Evolutionary conservation across 208 protist genomes (phyloP), one percentile per base, ranked within the genome.

Genomic region (Leishmania aethiopica): DNA sequence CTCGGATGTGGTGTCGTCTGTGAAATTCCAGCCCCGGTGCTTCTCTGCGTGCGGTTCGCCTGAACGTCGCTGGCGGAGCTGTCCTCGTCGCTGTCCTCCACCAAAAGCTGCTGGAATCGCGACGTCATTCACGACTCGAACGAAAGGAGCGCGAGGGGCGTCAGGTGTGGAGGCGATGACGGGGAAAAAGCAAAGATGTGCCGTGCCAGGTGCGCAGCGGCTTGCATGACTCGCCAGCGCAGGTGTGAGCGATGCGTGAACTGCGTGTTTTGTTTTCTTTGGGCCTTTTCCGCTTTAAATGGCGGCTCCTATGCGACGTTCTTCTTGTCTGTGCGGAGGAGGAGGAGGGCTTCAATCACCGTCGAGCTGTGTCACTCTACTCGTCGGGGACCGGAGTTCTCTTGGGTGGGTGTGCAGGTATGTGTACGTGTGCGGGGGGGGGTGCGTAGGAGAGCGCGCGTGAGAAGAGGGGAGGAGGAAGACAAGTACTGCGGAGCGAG

Each of bases 1-100:
- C 69, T 62, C 77, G 32, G 66, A 77, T n/a, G 87, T 59, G 47
- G 79, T 42, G 42, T 86, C 60, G 53, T 28, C 8, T n/a, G 25
- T 45, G 90, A 78, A 40, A 90, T 84, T 86, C 87, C 91, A 17
- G 55, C 37, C 11, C 19, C 49, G 51, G 57, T 82, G 80, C 69
- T 85, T 37, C 57, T 84, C 66, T 76, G 45, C 55, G 81, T 77
- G 37, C 80, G 80, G 51, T 60, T 80, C 25, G 59, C 67, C 47
- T 84, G 45, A 13, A 79, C 83, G 13, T 83, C 84, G 1, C 57
- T 64, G 55, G 83, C 82, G 35, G 75, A 79, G 81, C 84, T 92
- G 83, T 92, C 87, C 45, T 89, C 87, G 64, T 94, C 89, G 73
- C 91, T 94, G 82, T 92, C 89, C 17, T 69, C 83, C 42, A 94